A percentile compares a stretch with the other conserved stretches of the same genome.
Evolutionary conservation across 352 stramenopile species (phyloP).

Genomic region (Phytophthora sansomeana): DNA sequence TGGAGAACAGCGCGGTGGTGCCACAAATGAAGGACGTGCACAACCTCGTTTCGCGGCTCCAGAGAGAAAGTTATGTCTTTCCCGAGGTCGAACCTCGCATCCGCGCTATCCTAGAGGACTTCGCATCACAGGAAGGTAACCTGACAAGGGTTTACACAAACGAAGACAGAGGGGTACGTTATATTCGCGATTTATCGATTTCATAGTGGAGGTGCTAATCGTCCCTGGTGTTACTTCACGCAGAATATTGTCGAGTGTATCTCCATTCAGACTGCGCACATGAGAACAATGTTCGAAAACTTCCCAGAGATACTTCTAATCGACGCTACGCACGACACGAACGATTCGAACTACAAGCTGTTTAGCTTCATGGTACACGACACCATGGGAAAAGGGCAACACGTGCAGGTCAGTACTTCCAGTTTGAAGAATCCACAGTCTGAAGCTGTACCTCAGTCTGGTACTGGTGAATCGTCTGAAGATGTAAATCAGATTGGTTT

Average conservation of each 20-base stretch:
- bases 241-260: conserved; percentile 9
- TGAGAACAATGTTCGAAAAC: conserved; percentile 10
- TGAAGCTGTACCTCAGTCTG: too few species aligned
- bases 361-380: conserved; percentile 20
- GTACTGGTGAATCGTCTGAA: too few species aligned
- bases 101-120: conserved; percentile 8
- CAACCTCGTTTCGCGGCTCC: conserved; percentile 5
- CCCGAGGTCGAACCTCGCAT: conserved; percentile 10
- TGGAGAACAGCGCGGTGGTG: conserved; percentile 1
- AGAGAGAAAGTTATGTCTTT: conserved; percentile 4
- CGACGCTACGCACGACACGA: conserved; percentile 21
- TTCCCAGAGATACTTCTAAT: conserved; percentile 27
- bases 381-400: conserved; percentile 11
- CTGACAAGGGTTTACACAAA: conserved; percentile 5
- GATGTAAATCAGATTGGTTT: too few species aligned
- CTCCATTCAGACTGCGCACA: conserved; percentile 8
- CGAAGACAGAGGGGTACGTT: conserved; percentile 14
- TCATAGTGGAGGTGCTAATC: too few species aligned
- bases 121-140: conserved; percentile 4
- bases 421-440: not conserved
- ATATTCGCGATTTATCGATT: too few species aligned
- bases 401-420: not conserved
- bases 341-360: conserved; percentile 18
- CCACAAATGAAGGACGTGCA: conserved; percentile 14
- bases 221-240: not conserved